Evolutionary conservation across 2,329 filamentous ascomycete genomes (phyloP).

Genomic region (Stemphylium beticola): DNA sequence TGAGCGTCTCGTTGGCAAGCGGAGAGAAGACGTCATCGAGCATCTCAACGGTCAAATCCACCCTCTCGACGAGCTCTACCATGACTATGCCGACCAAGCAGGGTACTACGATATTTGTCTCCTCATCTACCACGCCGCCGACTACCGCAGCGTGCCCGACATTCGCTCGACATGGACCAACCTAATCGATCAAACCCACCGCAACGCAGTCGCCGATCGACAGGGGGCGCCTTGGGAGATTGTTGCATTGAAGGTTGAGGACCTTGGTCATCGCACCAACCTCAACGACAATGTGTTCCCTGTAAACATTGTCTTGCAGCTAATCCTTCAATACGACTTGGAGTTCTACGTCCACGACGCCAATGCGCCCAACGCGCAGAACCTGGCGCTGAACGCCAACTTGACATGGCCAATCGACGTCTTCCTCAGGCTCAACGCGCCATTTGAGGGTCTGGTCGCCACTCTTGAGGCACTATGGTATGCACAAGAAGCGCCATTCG

Average conservation of each 20-base stretch:
- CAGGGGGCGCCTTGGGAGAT: slow-evolving; percentile 70
- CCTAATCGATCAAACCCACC: slow-evolving; percentile 71
- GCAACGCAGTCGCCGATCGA: slow-evolving; percentile 56
- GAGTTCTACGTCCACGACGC: slow-evolving; percentile 57
- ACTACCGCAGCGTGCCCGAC: slow-evolving; percentile 85
- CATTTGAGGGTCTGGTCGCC: slow-evolving; percentile 66
- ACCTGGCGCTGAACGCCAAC: slow-evolving; percentile 28
- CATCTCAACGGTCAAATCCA: slow-evolving; percentile 80
- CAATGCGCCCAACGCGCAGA: slow-evolving; percentile 16
- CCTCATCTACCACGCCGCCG: slow-evolving; percentile 87
- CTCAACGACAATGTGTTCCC: slow-evolving; percentile 64
- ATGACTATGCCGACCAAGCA: slow-evolving; percentile 86
- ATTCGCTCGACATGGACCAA: slow-evolving; percentile 85
- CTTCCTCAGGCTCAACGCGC: slow-evolving; percentile 67
- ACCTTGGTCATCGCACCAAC: slow-evolving; percentile 62
- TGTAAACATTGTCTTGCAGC: slow-evolving; percentile 50
- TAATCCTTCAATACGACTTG: slow-evolving; percentile 50
- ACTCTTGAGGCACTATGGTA: slow-evolving; percentile 72
- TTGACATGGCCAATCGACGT: slow-evolving; percentile 69
- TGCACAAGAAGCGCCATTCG: slow-evolving; percentile 69
- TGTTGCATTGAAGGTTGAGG: slow-evolving; percentile 66
- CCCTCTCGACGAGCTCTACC: slow-evolving; percentile 84
- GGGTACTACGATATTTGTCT: slow-evolving; percentile 94
- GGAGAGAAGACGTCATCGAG: slow-evolving; percentile 67
- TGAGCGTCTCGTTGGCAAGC: slow-evolving; percentile 68